Evolutionary conservation across 225 moss, liverwort and hornwort genomes (phyloP).

Genomic region (Polytrichum formosum): DNA sequence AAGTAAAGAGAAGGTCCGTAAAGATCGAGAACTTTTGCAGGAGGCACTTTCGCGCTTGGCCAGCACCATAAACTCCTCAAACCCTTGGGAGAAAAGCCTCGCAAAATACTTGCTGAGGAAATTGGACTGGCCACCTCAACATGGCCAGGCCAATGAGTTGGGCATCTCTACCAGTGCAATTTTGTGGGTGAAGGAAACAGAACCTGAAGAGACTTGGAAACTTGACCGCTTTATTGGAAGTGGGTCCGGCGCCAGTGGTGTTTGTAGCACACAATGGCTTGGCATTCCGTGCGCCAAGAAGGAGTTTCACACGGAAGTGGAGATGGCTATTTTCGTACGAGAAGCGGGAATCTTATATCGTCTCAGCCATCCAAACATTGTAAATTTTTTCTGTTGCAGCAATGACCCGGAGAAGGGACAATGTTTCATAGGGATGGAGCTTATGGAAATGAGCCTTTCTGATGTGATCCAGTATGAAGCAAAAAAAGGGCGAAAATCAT

Average conservation of each 20-base stretch:
- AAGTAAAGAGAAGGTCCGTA: not conserved
- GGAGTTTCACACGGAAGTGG: conserved; percentile 6
- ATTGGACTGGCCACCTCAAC: not conserved
- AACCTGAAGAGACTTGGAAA: conserved; percentile 11
- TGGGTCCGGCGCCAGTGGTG: not conserved
- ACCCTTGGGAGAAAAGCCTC: conserved; percentile 2
- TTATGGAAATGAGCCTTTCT: conserved; percentile 19
- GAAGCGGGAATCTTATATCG: conserved; percentile 10
- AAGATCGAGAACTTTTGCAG: conserved; percentile 6
- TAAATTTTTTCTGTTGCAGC: conserved; percentile 20
- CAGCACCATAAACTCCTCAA: not conserved
- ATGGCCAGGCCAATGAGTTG: not conserved
- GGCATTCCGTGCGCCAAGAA: conserved; percentile 22
- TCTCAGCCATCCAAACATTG: conserved; percentile 19
- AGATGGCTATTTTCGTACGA: conserved; percentile 2
- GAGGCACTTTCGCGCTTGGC: not conserved
- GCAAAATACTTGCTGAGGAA: conserved; percentile 14
- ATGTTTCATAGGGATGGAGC: conserved; percentile 25
- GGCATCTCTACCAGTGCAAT: not conserved
- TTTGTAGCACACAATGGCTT: conserved; percentile 8
- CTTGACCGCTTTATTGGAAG: not conserved
- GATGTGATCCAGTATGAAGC: conserved; percentile 2
- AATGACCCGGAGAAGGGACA: conserved; percentile 3
- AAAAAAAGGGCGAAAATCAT: not conserved
- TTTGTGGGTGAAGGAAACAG: conserved; percentile 3